Conservation (phyloP, 805 yeast genomes). For the Candida boleticola region DNA sequence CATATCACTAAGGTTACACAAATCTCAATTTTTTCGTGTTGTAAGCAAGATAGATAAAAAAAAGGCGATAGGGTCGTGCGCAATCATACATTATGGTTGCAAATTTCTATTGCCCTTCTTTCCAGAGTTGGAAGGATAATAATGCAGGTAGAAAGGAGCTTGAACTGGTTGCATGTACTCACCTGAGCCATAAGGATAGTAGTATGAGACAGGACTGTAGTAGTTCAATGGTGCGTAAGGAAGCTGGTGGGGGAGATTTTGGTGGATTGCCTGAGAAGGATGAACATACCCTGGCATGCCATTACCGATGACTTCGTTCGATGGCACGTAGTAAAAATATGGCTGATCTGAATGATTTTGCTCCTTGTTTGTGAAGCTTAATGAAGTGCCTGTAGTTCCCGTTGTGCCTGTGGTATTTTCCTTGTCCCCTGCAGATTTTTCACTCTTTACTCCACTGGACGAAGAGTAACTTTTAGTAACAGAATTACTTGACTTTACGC, state of each 20-base stretch:
- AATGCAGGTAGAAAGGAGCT: constrained; percentile 28
- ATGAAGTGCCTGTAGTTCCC: constrained; percentile 1
- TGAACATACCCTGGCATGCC: no score
- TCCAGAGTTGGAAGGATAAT: no score
- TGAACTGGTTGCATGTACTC: no score
- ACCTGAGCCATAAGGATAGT: constrained; percentile 24
- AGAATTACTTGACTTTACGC: constrained; percentile 9
- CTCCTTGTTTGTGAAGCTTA: neutral
- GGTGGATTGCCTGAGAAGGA: no score
- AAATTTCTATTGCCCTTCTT: no score
- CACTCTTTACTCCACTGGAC: constrained; percentile 12
- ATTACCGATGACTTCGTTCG: constrained; percentile 9
- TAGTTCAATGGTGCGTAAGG: constrained; percentile 22
- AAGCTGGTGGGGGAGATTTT: no score
- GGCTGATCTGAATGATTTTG: constrained; percentile 5
- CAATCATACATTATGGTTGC: no score
- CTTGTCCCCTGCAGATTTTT: constrained; percentile 8
- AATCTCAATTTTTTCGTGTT: no score
- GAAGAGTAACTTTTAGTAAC: constrained; percentile 12
- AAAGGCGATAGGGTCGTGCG: no score
- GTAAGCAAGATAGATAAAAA: no score
- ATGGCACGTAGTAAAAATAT: constrained; percentile 18
- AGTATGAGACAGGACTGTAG: constrained; percentile 28
- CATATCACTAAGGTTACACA: no score
- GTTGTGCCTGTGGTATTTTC: neutral